Evolutionary conservation across 2,329 filamentous ascomycete genomes (phyloP).

Genomic region (Aschersonia sp.): DNA sequence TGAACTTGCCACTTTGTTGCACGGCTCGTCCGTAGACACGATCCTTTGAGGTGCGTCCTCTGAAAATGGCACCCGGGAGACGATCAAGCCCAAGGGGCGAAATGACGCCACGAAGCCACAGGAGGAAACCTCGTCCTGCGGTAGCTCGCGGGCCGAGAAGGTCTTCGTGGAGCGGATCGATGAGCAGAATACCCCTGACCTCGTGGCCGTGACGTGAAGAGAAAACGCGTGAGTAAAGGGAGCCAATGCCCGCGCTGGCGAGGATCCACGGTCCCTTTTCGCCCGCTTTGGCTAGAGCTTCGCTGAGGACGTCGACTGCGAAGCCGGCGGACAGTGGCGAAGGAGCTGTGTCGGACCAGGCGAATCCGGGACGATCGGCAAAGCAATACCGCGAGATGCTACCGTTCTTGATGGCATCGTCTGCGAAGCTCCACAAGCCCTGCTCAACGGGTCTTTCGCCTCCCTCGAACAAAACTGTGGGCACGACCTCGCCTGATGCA

Average conservation of each 20-base stretch:
- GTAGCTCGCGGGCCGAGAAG: slow-evolving; percentile 54
- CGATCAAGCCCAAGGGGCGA: slow-evolving; percentile 79
- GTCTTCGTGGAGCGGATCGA: slow-evolving; percentile 85
- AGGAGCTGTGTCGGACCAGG: slow-evolving; percentile 79
- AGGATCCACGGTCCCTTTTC: slow-evolving; percentile 85
- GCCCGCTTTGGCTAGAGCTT: slow-evolving; percentile 65
- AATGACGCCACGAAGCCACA: slow-evolving; percentile 77
- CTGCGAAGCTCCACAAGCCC: slow-evolving; percentile 66
- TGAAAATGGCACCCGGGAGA: slow-evolving; percentile 66
- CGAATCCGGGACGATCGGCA: slow-evolving; percentile 82
- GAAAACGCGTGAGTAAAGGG: slow-evolving; percentile 84
- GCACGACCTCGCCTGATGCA: slow-evolving; percentile 35
- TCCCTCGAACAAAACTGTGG: slow-evolving; percentile 76
- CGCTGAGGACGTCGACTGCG: slow-evolving; percentile 76
- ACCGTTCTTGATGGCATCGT: slow-evolving; percentile 61
- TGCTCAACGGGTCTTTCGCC: slow-evolving; percentile 69
- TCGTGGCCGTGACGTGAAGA: slow-evolving; percentile 65
- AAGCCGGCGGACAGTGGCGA: slow-evolving; percentile 89
- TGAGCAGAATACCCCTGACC: slow-evolving; percentile 65
- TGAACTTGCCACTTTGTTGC: slow-evolving; percentile 66
- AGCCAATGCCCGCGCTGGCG: slow-evolving; percentile 73
- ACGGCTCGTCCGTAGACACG: slow-evolving; percentile 70
- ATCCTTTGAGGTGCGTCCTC: slow-evolving; percentile 66
- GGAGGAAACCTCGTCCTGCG: slow-evolving; percentile 60
- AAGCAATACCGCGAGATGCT: slow-evolving; percentile 87